phyloP scores from a whole-genome alignment of 106 monocot genomes.

The Cymbidium sinense region DNA sequence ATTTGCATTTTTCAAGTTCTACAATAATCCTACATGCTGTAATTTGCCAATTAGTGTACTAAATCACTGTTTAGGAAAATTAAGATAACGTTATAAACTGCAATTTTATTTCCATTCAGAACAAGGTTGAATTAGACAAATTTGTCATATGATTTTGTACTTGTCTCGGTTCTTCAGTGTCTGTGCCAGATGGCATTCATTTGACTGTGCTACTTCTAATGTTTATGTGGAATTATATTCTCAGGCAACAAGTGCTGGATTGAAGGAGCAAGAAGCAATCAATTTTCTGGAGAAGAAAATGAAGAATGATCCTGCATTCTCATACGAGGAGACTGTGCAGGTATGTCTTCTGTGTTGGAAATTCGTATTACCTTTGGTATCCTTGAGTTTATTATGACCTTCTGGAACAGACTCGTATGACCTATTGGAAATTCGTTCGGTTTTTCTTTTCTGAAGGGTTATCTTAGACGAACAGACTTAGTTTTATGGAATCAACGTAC shows the following conservation, averaged over 20 bases:
- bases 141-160: background rate
- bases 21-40: background rate
- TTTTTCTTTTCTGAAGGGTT: too few species aligned
- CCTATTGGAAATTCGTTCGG: too few species aligned
- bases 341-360: slow-evolving; percentile 18
- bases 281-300: slow-evolving; percentile 99
- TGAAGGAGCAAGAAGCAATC: slow-evolving; percentile 97
- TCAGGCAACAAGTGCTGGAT: slow-evolving; percentile 93
- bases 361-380: too few species aligned
- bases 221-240: background rate
- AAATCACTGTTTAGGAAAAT: background rate
- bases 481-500: background rate
- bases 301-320: slow-evolving; percentile 90
- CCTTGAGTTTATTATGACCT: too few species aligned
- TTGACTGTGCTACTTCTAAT: background rate
- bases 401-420: too few species aligned
- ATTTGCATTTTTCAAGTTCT: background rate
- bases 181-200: background rate
- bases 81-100: background rate
- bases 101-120: too few species aligned
- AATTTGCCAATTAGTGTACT: background rate
- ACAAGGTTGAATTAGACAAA: background rate
- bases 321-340: slow-evolving; percentile 97
- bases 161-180: background rate
- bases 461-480: background rate